Evolutionary conservation across 2,329 filamentous ascomycete genomes (phyloP).

Genomic region (Chaetomium strumarium): DNA sequence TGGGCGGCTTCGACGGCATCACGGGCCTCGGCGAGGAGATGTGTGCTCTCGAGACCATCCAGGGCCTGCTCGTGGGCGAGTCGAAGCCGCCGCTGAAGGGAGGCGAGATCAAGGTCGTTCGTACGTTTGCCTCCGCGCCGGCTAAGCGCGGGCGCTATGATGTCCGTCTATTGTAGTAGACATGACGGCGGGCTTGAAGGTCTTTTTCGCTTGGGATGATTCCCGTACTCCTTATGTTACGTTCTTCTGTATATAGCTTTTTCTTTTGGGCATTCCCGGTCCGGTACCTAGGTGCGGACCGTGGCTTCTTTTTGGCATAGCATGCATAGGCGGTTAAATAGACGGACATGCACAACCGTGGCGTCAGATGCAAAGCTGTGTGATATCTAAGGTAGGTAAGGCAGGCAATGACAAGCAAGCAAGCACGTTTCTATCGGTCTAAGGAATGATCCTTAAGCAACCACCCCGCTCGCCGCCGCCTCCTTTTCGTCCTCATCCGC

Average conservation of each 20-base stretch:
- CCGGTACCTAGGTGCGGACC: not conserved
- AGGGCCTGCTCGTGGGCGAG: conserved; percentile 47
- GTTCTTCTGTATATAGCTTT: conserved; percentile 13
- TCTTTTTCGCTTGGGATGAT: too few species aligned
- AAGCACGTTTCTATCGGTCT: not conserved
- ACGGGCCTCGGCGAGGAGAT: conserved; percentile 58
- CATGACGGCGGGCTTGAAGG: too few species aligned
- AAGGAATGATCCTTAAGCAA: conserved; percentile 28
- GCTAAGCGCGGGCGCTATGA: conserved; percentile 6
- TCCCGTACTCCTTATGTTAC: not conserved
- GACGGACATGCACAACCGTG: conserved; percentile 1
- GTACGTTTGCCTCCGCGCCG: conserved; percentile 20
- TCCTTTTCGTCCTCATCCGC: conserved; percentile 34
- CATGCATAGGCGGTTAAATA: conserved; percentile 12
- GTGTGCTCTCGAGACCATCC: conserved; percentile 57
- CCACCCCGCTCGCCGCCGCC: conserved; percentile 31
- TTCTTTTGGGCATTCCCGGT: conserved; percentile 4
- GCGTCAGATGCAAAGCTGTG: not conserved
- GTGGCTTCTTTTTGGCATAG: conserved; percentile 10
- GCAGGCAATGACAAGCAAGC: too few species aligned
- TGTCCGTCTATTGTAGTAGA: not conserved
- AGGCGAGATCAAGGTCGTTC: conserved; percentile 42
- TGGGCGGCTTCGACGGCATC: conserved; percentile 48
- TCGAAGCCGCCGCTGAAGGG: conserved; percentile 42
- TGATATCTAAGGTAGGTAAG: not conserved